Conservation (phyloP, 1,284 basidiomycete genomes). For the Tremellales sp. region DNA sequence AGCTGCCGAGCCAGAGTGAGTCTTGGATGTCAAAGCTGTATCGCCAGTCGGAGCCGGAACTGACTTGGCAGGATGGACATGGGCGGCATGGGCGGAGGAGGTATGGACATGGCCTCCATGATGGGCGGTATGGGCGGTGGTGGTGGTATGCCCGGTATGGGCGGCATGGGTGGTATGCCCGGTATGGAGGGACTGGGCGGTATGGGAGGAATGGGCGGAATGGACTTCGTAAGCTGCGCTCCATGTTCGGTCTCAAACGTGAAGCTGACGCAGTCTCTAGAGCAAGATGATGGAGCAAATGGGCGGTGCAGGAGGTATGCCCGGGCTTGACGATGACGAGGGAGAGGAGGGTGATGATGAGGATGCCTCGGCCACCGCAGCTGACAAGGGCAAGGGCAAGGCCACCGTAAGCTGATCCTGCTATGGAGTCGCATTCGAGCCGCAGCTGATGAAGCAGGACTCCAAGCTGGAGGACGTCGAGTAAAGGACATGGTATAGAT, state of each 20-base stretch:
- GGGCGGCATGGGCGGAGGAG: conserved; percentile 31
- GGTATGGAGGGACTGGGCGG: conserved; percentile 39
- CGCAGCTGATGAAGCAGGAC: background rate
- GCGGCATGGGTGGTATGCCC: conserved; percentile 37
- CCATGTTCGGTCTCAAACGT: background rate
- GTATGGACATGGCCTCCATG: conserved; percentile 34
- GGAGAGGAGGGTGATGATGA: conserved; percentile 50
- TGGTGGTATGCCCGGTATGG: conserved; percentile 30
- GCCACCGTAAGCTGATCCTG: conserved; percentile 20
- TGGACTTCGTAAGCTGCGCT: conserved; percentile 35
- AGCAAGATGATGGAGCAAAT: conserved; percentile 48
- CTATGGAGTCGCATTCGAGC: background rate
- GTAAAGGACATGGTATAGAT: conserved; percentile 10
- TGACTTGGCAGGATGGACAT: background rate
- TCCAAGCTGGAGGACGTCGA: conserved; percentile 34
- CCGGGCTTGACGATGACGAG: conserved; percentile 38
- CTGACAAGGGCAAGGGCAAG: conserved; percentile 17
- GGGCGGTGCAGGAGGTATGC: conserved; percentile 43
- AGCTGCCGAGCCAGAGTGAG: conserved; percentile 47
- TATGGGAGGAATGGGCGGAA: conserved; percentile 53
- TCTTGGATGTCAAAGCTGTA: background rate
- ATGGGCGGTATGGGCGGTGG: conserved; percentile 28
- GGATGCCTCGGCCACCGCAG: conserved; percentile 56
- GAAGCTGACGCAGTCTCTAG: conserved; percentile 6
- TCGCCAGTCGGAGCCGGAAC: background rate